These are phyloP conservation scores for Kodamaea suecica DNA, from an alignment of 1,139 yeast genomes.

Conservation along the genomic window DNA sequence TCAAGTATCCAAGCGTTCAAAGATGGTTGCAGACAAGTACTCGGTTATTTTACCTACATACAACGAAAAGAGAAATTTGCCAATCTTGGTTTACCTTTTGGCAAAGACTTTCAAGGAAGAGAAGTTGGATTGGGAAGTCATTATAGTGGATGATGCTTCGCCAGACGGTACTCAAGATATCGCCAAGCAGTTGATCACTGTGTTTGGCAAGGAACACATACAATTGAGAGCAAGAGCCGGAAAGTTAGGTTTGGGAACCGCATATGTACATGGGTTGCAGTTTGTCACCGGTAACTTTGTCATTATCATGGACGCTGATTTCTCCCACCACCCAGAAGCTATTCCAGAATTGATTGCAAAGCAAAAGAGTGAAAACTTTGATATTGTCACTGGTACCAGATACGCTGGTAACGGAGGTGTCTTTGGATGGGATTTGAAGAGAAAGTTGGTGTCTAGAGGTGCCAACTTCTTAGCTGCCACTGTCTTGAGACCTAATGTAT, in stretches of 20 bases:
- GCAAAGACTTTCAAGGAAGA: constrained; percentile 66
- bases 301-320: constrained; percentile 84
- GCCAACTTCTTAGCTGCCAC: constrained; percentile 78
- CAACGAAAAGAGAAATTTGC: constrained; percentile 69
- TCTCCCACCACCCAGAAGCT: constrained; percentile 79
- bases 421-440: constrained; percentile 81
- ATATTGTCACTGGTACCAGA: constrained; percentile 83
- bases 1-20: background rate
- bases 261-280: constrained; percentile 76
- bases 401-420: constrained; percentile 84
- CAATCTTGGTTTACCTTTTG: constrained; percentile 68
- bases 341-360: constrained; percentile 72
- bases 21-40: constrained; percentile 49
- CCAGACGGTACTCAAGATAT: constrained; percentile 82
- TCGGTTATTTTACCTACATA: constrained; percentile 78
- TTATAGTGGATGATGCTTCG: constrained; percentile 77
- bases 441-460: constrained; percentile 76
- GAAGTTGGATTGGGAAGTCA: constrained; percentile 69
- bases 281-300: constrained; percentile 73
- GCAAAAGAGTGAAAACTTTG: constrained; percentile 63
- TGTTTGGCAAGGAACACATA: constrained; percentile 64
- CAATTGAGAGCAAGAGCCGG: constrained; percentile 74
- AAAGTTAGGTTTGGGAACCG: constrained; percentile 78
- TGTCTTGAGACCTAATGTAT: constrained; percentile 67
- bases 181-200: constrained; percentile 60